Evolutionary conservation across 495 filamentous ascomycete genomes (phyloP), one percentile per base, ranked within the genome.

Genomic region (Tetracladium setigerum): DNA sequence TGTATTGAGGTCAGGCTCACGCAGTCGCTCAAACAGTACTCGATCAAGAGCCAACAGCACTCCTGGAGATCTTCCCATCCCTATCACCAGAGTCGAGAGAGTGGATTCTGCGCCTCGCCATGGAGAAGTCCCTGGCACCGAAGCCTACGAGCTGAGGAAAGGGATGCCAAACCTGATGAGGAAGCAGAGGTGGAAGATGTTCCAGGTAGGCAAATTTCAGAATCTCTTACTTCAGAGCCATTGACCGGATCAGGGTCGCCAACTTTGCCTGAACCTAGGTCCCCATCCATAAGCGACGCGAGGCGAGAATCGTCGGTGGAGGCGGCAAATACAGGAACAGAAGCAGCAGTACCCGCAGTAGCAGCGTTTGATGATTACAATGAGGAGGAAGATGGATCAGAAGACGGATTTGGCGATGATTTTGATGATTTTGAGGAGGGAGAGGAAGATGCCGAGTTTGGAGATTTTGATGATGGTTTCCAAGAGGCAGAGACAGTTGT

Each of bases 381-480:
- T 41, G 67, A 65, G 19, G 58, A 41, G 30, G 60, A 59, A 38
- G 60, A 67, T 47, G 63, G 64, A 19, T 62, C 71, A 47, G 69
- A 67, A 51, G 75, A 64, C 53, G 81, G 70, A 15, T 83, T 84
- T 67, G 86, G 84, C 48, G 90, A 92, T 59, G 90, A 95, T 49
- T 95, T 97, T 77, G 92, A 96, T 65, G 90, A 96, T 57, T 96
- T 97, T 61, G 89, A 90, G 60, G 89, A 88, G 61, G 86, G 83
- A 34, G 77, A 74, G 44, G 80, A 82, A 44, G 77, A 79, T 53
- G 78, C 73, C 51, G 89, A 92, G 64, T 91, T 91, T 73, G 87
- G 81, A 41, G 89, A 95, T 63, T 97, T 97, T 68, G 87, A 86
- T 59, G 87, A 91, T 58, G 87, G 78, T 38, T 89, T 89, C 67